Conservation (phyloP, 2,329 filamentous ascomycete genomes). For the Alternaria burnsii region DNA sequence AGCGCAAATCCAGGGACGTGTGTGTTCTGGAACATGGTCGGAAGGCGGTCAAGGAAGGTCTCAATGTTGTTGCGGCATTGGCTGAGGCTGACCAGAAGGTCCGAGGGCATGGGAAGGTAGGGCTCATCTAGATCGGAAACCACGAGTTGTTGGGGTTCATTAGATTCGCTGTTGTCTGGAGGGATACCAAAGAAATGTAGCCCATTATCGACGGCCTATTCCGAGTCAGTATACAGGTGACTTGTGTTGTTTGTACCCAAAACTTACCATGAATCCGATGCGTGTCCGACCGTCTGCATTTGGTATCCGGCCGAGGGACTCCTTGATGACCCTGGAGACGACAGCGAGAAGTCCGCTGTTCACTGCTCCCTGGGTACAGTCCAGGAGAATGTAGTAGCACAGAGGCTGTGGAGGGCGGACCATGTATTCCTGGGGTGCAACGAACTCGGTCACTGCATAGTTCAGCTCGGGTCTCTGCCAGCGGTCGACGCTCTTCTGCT, state of each 20-base stretch:
- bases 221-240: neutral
- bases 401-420: constrained; percentile 91
- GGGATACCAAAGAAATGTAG: constrained; percentile 97
- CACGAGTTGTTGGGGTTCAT: constrained; percentile 89
- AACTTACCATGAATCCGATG: constrained; percentile 80
- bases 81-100: constrained; percentile 86
- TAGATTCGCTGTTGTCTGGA: constrained; percentile 83
- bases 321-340: constrained; percentile 89
- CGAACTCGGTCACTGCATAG: constrained; percentile 95
- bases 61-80: constrained; percentile 93
- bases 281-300: constrained; percentile 93
- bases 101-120: constrained; percentile 91
- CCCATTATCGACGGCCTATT: constrained; percentile 80
- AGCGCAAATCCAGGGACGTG: constrained; percentile 90
- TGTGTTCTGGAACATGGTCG: constrained; percentile 96
- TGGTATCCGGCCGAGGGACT: constrained; percentile 96
- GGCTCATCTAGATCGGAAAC: constrained; percentile 96
- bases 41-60: constrained; percentile 86
- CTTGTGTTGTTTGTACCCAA: neutral
- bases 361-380: constrained; percentile 68
- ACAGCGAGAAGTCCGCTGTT: constrained; percentile 86
- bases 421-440: constrained; percentile 99
- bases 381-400: constrained; percentile 41
- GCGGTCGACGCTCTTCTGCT: constrained; percentile 89
- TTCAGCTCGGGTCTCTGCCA: constrained; percentile 95